A percentile compares a stretch with the other conserved stretches of the same genome.
Evolutionary conservation across 345 rosid genomes (phyloP).

Genomic region (Lepidium sativum): DNA sequence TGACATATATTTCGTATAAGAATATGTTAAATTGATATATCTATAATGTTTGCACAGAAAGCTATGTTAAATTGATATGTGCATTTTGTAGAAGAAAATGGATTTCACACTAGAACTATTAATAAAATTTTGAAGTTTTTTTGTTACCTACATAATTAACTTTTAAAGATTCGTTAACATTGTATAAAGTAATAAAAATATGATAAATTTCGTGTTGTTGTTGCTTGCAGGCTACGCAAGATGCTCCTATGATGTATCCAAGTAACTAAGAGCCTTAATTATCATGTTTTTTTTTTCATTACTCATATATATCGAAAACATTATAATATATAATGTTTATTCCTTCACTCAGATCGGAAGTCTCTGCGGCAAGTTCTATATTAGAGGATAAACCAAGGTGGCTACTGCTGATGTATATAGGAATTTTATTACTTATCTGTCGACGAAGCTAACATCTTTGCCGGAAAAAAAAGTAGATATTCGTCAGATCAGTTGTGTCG

Average conservation of each 20-base stretch:
- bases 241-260: conserved; percentile 36
- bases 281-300: background rate
- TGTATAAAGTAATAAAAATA: background rate
- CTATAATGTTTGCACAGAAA: too few relatives aligned
- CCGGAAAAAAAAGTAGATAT: background rate
- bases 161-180: background rate
- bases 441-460: conserved; percentile 30
- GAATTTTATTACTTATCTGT: conserved; percentile 39
- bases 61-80: too few relatives aligned
- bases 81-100: background rate
- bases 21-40: too few relatives aligned
- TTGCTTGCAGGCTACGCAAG: conserved; percentile 43
- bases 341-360: conserved; percentile 31
- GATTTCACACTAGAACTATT: background rate
- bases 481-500: background rate
- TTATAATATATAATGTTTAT: background rate
- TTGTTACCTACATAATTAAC: background rate
- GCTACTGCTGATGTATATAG: conserved; percentile 30
- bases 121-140: background rate
- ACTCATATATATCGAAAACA: background rate
- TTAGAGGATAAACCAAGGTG: conserved; percentile 19
- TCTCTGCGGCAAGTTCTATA: conserved; percentile 33
- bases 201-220: background rate
- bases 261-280: conserved; percentile 34
- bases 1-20: too few relatives aligned